These are phyloP conservation scores for Podospora conica DNA, from an alignment of 495 filamentous ascomycete species.

Conservation along the genomic window DNA sequence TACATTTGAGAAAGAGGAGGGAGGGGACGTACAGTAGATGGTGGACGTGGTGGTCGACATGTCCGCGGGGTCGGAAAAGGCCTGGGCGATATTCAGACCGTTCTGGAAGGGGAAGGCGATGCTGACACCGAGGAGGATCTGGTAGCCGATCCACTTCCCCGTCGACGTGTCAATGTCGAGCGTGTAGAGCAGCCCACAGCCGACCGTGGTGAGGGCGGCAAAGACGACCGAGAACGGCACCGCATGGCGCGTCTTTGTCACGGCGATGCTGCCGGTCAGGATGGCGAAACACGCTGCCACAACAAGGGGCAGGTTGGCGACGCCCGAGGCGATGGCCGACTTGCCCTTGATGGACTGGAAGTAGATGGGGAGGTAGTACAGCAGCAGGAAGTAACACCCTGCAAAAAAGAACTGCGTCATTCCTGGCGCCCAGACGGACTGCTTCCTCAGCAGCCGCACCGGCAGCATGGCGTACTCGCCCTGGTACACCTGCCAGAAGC, in stretches of 20 bases:
- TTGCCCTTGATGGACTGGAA: slow-evolving; percentile 47
- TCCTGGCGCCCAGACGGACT: slow-evolving; percentile 28
- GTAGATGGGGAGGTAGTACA: slow-evolving; percentile 55
- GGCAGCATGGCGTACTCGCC: slow-evolving; percentile 33
- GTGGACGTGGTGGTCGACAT: slow-evolving; percentile 14
- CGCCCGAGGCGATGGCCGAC: slow-evolving; percentile 38
- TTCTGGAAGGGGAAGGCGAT: slow-evolving; percentile 14
- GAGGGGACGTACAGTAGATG: slow-evolving; percentile 38
- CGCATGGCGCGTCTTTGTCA: slow-evolving; percentile 29
- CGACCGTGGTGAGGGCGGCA: slow-evolving; percentile 19
- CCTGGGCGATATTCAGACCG: slow-evolving; percentile 10
- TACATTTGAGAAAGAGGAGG: background rate
- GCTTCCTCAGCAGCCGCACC: slow-evolving; percentile 34
- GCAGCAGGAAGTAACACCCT: slow-evolving; percentile 36
- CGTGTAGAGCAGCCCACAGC: slow-evolving; percentile 39
- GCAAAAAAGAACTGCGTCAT: slow-evolving; percentile 33
- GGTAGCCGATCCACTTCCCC: slow-evolving; percentile 56
- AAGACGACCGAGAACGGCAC: slow-evolving; percentile 33
- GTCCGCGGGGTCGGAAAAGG: slow-evolving; percentile 9
- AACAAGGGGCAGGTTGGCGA: slow-evolving; percentile 44
- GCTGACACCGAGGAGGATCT: slow-evolving; percentile 51
- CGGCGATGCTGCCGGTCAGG: slow-evolving; percentile 26
- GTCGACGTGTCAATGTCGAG: slow-evolving; percentile 33
- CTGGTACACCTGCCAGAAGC: slow-evolving; percentile 29
- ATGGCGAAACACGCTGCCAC: slow-evolving; percentile 28